These are phyloP conservation scores for Colletotrichum horii DNA, from an alignment of 2,329 filamentous ascomycete species.

Conservation along the genomic window DNA sequence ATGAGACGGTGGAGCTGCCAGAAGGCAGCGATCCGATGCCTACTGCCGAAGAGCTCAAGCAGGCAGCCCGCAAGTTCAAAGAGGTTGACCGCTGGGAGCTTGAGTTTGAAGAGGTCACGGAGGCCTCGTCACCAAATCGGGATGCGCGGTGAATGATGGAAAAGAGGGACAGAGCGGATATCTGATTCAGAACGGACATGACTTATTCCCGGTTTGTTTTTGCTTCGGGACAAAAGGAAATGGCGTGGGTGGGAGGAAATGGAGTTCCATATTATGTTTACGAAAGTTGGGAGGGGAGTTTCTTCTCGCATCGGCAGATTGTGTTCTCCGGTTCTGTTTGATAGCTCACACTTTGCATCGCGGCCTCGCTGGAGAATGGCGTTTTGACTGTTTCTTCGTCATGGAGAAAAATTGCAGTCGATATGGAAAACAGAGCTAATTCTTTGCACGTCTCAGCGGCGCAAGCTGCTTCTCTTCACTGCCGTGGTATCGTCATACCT, in stretches of 20 bases:
- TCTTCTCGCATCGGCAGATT: background rate
- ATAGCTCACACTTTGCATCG: background rate
- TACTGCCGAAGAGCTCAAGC: constrained; percentile 60
- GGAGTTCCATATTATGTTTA: background rate
- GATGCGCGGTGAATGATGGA: constrained; percentile 50
- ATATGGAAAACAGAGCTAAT: background rate
- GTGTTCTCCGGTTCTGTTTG: background rate
- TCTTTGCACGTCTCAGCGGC: background rate
- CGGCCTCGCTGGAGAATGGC: background rate
- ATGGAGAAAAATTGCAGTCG: background rate
- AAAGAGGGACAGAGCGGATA: background rate
- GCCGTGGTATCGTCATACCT: background rate
- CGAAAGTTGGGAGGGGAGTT: background rate
- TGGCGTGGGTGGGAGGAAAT: background rate
- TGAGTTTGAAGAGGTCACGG: constrained; percentile 68
- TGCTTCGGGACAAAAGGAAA: background rate
- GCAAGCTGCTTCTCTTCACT: background rate
- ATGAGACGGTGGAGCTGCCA: constrained; percentile 44
- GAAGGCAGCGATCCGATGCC: constrained; percentile 29
- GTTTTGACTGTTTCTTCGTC: background rate
- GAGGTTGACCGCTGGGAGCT: constrained; percentile 74
- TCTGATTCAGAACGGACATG: background rate
- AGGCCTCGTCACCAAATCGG: constrained; percentile 55
- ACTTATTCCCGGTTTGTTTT: background rate
- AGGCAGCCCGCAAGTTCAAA: constrained; percentile 66